phyloP scores from a whole-genome alignment of 2,329 filamentous ascomycete genomes.

The Fusarium sp. region DNA sequence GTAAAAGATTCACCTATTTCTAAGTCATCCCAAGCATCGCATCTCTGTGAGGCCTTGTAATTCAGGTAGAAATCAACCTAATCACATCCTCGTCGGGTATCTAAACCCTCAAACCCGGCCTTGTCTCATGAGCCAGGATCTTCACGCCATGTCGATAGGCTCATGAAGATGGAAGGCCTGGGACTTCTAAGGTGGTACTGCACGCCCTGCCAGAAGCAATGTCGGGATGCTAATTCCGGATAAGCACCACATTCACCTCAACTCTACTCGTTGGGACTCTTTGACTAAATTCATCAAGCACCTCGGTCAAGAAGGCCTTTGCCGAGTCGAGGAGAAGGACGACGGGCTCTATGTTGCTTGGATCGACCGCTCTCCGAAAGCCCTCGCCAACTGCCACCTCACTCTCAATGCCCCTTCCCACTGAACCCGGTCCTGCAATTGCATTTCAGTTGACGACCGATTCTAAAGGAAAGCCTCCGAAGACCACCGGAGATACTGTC shows the following conservation, averaged over 20 bases:
- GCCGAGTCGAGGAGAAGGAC: background rate
- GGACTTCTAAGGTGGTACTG: background rate
- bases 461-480: background rate
- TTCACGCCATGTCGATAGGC: background rate
- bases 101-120: background rate
- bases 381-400: background rate
- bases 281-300: background rate
- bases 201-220: background rate
- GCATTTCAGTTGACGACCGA: background rate
- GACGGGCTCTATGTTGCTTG: background rate
- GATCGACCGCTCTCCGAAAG: background rate
- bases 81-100: background rate
- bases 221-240: background rate
- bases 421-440: background rate
- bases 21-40: background rate
- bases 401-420: background rate
- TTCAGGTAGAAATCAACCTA: too few relatives aligned
- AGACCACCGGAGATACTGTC: background rate
- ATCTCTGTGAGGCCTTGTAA: too few relatives aligned
- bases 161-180: background rate
- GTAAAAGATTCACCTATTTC: background rate
- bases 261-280: background rate
- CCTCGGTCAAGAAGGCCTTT: background rate
- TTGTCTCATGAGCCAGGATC: background rate
- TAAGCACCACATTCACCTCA: background rate